phyloP scores from a whole-genome alignment of 2,329 filamentous ascomycete genomes.

The Sporothrix brasiliensis region DNA sequence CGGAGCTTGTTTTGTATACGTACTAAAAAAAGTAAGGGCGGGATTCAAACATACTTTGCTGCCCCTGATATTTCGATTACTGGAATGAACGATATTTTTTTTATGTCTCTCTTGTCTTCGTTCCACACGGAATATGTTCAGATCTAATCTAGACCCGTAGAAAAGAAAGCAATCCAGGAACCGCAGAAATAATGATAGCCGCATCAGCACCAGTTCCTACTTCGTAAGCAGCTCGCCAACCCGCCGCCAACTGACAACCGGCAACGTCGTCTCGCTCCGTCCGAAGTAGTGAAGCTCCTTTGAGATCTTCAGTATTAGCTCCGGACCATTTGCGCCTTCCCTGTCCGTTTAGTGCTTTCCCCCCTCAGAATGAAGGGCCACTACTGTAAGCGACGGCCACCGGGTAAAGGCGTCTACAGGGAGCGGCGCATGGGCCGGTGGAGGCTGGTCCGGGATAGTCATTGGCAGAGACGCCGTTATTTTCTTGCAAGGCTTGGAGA shows the following conservation, averaged over 20 bases:
- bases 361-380: not conserved
- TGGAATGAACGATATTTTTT: not conserved
- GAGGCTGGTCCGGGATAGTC: slow-evolving; percentile 1
- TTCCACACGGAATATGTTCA: not conserved
- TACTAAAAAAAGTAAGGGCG: slow-evolving; percentile 3
- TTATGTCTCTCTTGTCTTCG: not conserved
- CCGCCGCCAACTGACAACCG: not conserved
- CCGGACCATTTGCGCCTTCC: not conserved
- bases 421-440: not conserved
- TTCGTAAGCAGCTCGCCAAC: not conserved
- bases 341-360: slow-evolving; percentile 8
- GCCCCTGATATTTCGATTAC: slow-evolving; percentile 5
- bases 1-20: not conserved
- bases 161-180: slow-evolving; percentile 6
- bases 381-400: slow-evolving; percentile 22
- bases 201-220: not conserved
- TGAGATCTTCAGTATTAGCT: not conserved
- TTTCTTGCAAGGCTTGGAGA: not conserved
- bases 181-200: not conserved
- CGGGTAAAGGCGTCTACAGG: slow-evolving; percentile 13
- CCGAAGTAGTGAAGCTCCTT: not conserved
- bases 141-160: not conserved
- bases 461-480: not conserved
- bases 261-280: not conserved
- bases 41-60: not conserved